phyloP scores from a whole-genome alignment of 352 stramenopile genomes.

The Aphanomyces euteiches region DNA sequence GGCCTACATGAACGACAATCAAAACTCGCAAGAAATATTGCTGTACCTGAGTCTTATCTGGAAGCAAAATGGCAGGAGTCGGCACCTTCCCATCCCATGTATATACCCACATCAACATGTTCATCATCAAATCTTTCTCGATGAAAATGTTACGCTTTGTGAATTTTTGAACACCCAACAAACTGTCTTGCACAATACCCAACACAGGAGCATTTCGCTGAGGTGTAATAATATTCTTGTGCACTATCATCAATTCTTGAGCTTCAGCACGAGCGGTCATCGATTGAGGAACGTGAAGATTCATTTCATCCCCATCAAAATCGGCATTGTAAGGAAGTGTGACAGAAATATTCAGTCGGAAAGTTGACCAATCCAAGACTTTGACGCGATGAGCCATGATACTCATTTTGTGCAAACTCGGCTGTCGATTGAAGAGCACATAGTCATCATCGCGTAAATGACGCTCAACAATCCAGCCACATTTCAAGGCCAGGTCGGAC shows the following conservation, averaged over 20 bases:
- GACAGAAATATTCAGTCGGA: conserved; percentile 97
- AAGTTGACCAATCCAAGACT: conserved; percentile 99
- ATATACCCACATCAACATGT: conserved; percentile 97
- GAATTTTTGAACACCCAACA: conserved; percentile 97
- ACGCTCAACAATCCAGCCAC: conserved; percentile 98
- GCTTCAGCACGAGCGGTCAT: conserved; percentile 95
- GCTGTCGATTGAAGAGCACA: conserved; percentile 99
- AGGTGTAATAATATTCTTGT: conserved; percentile 97
- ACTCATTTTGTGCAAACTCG: conserved; percentile 99
- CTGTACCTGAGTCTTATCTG: conserved; percentile 74
- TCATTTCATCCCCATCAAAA: conserved; percentile 99
- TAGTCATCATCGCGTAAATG: conserved; percentile 98
- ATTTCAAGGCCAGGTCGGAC: conserved; percentile 92
- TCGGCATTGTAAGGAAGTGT: conserved; percentile 99
- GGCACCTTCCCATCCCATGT: conserved; percentile 97
- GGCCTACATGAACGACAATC: conserved; percentile 3
- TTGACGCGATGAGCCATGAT: conserved; percentile 99
- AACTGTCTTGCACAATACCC: conserved; percentile 98
- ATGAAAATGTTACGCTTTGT: conserved; percentile 98
- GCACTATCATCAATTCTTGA: conserved; percentile 98
- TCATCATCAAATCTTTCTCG: conserved; percentile 96
- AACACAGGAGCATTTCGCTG: conserved; percentile 99
- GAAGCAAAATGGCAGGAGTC: conserved; percentile 95
- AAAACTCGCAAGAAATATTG: not conserved
- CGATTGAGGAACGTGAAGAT: conserved; percentile 97